A percentile compares a stretch with the other conserved stretches of the same genome.
Evolutionary conservation across 2,329 filamentous ascomycete genomes (phyloP).

Genomic region (Neofusicoccum sp.): DNA sequence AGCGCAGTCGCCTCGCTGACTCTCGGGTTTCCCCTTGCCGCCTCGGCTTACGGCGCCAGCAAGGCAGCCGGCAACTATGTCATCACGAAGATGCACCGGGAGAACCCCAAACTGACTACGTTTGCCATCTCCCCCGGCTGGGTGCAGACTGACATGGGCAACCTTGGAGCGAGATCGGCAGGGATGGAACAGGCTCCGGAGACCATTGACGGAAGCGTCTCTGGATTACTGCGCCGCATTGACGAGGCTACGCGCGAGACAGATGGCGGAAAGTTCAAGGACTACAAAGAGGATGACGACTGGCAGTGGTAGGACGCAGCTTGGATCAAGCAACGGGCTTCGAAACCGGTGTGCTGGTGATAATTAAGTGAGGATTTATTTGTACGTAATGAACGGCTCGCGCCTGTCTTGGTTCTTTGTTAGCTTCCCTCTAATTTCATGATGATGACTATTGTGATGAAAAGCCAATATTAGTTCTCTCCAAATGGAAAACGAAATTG

Average conservation of each 20-base stretch:
- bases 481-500: no score
- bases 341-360: no score
- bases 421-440: no score
- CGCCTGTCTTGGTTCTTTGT: no score
- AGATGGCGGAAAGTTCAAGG: slow-evolving; percentile 6
- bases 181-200: slow-evolving; percentile 21
- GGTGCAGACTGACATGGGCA: slow-evolving; percentile 31
- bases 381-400: no score
- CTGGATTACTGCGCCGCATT: slow-evolving; percentile 16
- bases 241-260: slow-evolving; percentile 4
- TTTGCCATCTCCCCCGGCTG: slow-evolving; percentile 25
- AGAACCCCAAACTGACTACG: slow-evolving; percentile 21
- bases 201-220: slow-evolving; percentile 26
- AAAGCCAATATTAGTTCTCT: no score
- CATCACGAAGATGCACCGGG: slow-evolving; percentile 19
- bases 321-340: no score
- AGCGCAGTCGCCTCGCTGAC: not conserved
- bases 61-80: slow-evolving; percentile 23
- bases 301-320: not conserved
- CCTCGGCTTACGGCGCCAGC: slow-evolving; percentile 23
- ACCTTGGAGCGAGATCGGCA: slow-evolving; percentile 22
- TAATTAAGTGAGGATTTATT: no score
- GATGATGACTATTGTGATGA: no score
- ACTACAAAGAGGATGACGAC: slow-evolving; percentile 1
- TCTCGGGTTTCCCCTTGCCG: not conserved